Evolutionary conservation across 805 yeast species (phyloP), one percentile per base, ranked within the genome.

Genomic region (Saturnispora diversa): DNA sequence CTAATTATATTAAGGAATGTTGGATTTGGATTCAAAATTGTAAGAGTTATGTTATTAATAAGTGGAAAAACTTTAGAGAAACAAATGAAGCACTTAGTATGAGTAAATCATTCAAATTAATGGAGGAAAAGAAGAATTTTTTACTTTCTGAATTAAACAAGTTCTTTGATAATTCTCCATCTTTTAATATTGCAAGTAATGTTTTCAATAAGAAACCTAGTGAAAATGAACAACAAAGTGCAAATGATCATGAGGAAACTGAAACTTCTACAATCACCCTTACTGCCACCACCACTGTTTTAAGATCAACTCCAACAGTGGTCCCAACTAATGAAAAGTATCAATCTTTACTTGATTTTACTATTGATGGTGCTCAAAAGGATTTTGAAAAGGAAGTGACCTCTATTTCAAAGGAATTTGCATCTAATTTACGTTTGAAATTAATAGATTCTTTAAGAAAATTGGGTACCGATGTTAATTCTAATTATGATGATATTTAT

Each of bases 371-470:
- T 35, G 66, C 74, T 3, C 47, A 60, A 30, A 52, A 50, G 11
- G 63, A 66, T 37, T 69, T 70, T 42, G 58, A 64, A 26, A 44
- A 47, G 2, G 66, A 70, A 21, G 57, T 70, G 9, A 45, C 50
- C 4, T 48, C 50, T 4, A 38, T 65, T 6, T 63, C 65, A 28
- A 33, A 44, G 1, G 46, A 47, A 6, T 52, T 56, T 20, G 44
- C 64, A 12, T 46, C 47, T 4, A 46, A 52, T 2, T 41, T 65
- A 9, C 54, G 55, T 28, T 60, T 63, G 4, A 34, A 42, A 3
- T 44, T 73, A 26, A 62, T 57, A n/a, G 53, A 57, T 2, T 43
- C 50, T n/a, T 49, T 72, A 12, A 63, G 60, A 46, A 49, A 52
- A 1, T 52, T 68, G 35, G 50, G 66, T 11, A 47, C 47, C 50